Base-by-base conservation (phyloP, 2,329 filamentous ascomycete genomes). In the Neonectria punicea region DNA sequence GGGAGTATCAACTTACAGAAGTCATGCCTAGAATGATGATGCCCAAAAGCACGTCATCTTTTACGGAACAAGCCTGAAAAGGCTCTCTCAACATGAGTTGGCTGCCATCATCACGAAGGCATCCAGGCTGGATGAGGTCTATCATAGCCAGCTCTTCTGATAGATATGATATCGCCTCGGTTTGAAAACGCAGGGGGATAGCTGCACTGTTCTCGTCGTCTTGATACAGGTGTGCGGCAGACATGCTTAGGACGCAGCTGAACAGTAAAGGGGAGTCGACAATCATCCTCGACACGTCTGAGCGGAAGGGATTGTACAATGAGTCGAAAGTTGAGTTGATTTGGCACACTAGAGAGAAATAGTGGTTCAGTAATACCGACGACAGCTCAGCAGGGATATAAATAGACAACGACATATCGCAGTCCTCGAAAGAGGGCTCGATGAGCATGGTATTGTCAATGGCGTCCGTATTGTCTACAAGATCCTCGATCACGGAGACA, bases 11-110 rank as follows among this genome's bases (percentile, higher is more conserved):
- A 39, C 60, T 2, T 41, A 69, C 69, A 16, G 69, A 65, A 5
- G 69, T 70, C 65, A 71, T 70, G 2, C 69, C 65, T 0, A 71
- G n/a, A 10, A 71, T 34, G 0, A 71, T 65, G 4, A 67, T 57
- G 0, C 62, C 55, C 0, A 71, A 11, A 2, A 71, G 13, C 0
- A 71, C n/a, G 4, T 70, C 65, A 4, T 70, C 62, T 2, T 54
- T 66, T 0, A 71, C 61, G 0, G 25, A 14, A 1, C 43, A 13
- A 1, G 18, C 18, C 10, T 25, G 49, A 8, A 16, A 6, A n/a
- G 18, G 41, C 16, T 25, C 18, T n/a, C 20, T 14, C 18, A 18
- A 10, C 13, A 13, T 7, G 2, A 10, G 11, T 11, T 39, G 4
- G 1, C 14, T 44, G 13, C 6, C 10, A 10, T 18, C 16, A 3